phyloP scores from a whole-genome alignment of 1,139 yeast species.

The Taphrina sp. region DNA sequence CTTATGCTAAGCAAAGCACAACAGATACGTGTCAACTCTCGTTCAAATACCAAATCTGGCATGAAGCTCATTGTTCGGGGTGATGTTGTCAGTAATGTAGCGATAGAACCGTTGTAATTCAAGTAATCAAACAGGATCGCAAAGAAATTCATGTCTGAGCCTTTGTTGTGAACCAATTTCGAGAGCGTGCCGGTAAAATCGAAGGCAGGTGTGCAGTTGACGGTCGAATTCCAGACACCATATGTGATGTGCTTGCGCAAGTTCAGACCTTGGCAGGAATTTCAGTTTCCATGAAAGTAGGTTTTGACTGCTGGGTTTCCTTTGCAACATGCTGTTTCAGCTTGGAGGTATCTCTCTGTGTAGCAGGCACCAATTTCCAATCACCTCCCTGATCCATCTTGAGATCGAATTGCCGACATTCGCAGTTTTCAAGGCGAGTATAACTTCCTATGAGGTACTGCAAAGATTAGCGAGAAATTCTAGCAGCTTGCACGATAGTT shows the following conservation, averaged over 20 bases:
- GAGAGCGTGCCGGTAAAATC: too few relatives aligned
- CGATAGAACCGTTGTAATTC: too few relatives aligned
- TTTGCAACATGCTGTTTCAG: slow-evolving; percentile 6
- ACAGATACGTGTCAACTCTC: neutral
- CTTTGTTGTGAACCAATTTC: too few relatives aligned
- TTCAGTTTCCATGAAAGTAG: slow-evolving; percentile 9
- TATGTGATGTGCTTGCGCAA: neutral
- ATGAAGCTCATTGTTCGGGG: neutral
- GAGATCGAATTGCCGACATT: slow-evolving; percentile 12
- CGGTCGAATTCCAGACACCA: too few relatives aligned
- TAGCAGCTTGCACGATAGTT: neutral
- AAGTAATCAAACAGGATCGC: too few relatives aligned
- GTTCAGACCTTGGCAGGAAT: slow-evolving; percentile 7
- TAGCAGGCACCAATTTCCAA: slow-evolving; percentile 2
- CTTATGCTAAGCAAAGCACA: neutral
- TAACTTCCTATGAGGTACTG: slow-evolving; percentile 13
- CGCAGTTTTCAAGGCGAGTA: slow-evolving; percentile 14
- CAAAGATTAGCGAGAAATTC: neutral
- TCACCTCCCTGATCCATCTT: neutral
- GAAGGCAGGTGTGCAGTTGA: too few relatives aligned
- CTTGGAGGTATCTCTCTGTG: neutral
- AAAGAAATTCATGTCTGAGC: too few relatives aligned
- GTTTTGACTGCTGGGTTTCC: neutral
- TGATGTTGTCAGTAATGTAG: neutral
- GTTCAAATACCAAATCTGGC: neutral